Base-by-base conservation (phyloP, 2,329 filamentous ascomycete genomes). In the Exophiala xenobiotica region DNA sequence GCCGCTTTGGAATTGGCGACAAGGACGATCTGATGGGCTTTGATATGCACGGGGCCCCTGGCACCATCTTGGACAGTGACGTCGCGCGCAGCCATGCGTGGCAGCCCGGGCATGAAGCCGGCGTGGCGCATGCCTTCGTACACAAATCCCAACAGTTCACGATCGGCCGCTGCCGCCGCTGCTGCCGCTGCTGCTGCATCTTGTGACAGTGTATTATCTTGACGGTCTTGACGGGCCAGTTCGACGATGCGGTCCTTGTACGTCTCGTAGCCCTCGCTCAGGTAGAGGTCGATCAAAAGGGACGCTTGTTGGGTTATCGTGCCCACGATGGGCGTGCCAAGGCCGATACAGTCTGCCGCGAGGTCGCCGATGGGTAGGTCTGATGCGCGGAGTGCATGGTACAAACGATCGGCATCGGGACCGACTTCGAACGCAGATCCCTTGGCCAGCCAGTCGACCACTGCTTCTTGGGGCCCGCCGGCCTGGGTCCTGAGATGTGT, bases 51-150 rank as follows among this genome's bases (percentile, higher is more conserved):
- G 4, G 72, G 68, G 8, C 77, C 77, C 12, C 75, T 73, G 2
- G 61, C 65, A 42, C 77, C 77, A 59, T 79, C 77, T 24, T 64
- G 54, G 58, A 76, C 55, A 0, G 64, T 70, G 3, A 70, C 60
- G 48, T 75, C 73, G 39, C 66, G 68, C 12, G 71, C 68, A 3
- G 75, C 76, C 8, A 78, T 68, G 46, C 76, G 75, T n/a, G 75
- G 73, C 1, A 79, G 64, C n/a, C 76, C 77, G 0, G 76, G 76
- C 1, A 78, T 72, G 1, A 76, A 73, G 14, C 75, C 74, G 4
- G 74, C 73, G 59, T 78, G 77, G 8, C 77, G 73, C 74, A 79
- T 79, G 35, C 77, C 78, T 61, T 80, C 78, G 56, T 71, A 78
- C 2, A 79, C 76, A 63, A 77, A 80, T 9, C 76, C 76, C 56